Conservation (phyloP, 805 yeast genomes). For the Candida sonorensis region DNA sequence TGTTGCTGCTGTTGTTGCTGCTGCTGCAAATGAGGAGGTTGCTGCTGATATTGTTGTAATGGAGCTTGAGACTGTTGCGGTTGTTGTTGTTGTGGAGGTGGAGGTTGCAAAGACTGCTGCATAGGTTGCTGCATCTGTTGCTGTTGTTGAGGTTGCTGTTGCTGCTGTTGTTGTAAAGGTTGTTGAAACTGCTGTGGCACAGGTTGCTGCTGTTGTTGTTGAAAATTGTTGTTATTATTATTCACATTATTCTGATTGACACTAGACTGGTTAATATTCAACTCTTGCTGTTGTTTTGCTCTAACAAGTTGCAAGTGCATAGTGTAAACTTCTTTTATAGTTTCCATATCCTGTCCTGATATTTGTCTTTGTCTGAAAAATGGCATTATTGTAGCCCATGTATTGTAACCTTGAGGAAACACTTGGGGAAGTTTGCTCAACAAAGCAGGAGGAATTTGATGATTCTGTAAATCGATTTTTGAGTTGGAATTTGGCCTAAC, state of each 20-base stretch:
- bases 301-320: constrained; percentile 54
- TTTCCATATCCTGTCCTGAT: constrained; percentile 49
- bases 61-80: constrained; percentile 14
- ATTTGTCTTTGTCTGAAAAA: constrained; percentile 48
- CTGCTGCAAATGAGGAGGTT: too few species aligned
- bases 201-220: constrained; percentile 1
- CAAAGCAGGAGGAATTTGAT: constrained; percentile 67
- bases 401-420: constrained; percentile 68
- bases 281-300: constrained; percentile 33
- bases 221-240: constrained; percentile 3
- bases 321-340: constrained; percentile 60
- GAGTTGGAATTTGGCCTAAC: constrained; percentile 6
- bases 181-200: too few species aligned
- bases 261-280: constrained; percentile 8
- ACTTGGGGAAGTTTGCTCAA: constrained; percentile 58
- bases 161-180: background rate
- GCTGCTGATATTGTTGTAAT: constrained; percentile 1
- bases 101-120: too few species aligned
- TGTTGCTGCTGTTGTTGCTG: constrained; percentile 1
- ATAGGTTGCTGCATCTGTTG: constrained; percentile 1
- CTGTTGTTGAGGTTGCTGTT: constrained; percentile 11
- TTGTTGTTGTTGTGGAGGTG: constrained; percentile 2
- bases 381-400: constrained; percentile 76
- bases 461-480: constrained; percentile 43
- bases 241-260: constrained; percentile 4